Base-by-base conservation (phyloP, 164 flowering plant genomes). In the Vitis riparia region DNA sequence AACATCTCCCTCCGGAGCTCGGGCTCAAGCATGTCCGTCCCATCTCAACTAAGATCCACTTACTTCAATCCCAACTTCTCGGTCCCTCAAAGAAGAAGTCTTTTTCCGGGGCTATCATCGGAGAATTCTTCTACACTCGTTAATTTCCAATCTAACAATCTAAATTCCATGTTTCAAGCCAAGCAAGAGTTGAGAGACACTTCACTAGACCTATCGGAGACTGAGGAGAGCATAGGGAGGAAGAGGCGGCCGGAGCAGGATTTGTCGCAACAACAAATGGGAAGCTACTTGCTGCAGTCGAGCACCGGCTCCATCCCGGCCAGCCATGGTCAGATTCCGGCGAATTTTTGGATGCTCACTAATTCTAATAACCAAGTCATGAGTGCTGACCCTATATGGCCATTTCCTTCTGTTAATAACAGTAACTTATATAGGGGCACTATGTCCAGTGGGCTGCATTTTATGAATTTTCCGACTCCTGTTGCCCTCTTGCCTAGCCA, bases 291-390 rank as follows among this genome's bases (percentile, higher is more conserved):
- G 77, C 14, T 86, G 73, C 92, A 85, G 72, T 76, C 91, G 7
- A 84, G 77, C 71, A 29, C 90, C 2, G 92, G 88, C 0, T 76
- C 83, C 0, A 71, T 78, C 51, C 83, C 87, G 51, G 84, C 82
- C 1, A 79, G 76, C 59, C 90, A 81, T 23, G 70, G 80, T 15
- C 91, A 85, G 67, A 79, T 83, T 73, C 93, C 97, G 72, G 87
- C 89, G 0, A 86, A 86, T 50, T 85, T 94, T 68, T 92, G 97
- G 97, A 92, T 92, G 98, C 71, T 94, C 32, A 73, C 96, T 12
- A 89, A 88, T 80, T 80, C 88, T 15, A 82, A 73, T 69, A 82
- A 80, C 70, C 91, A 83, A 72, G 88, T 75, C 16, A 77, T 78
- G 82, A 74, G 83, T 6, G 88, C 88, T 0, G 87, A 86, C 68